A percentile compares a stretch with the other conserved stretches of the same genome.
phyloP scores from a whole-genome alignment of 169 alveolate species.

The Cryptosporidium canis region DNA sequence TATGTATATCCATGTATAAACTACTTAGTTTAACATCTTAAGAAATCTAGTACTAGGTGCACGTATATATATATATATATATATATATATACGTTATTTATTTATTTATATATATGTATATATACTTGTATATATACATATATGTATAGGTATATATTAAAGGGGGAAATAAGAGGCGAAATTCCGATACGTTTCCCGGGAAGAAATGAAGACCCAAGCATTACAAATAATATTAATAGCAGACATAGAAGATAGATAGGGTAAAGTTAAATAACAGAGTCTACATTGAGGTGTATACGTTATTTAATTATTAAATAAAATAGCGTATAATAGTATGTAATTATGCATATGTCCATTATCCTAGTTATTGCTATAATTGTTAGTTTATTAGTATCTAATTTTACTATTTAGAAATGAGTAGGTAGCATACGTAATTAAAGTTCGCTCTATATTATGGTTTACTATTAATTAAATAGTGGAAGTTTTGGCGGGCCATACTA shows the following conservation, averaged over 20 bases:
- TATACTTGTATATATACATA: not conserved
- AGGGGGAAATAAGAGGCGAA: too few relatives aligned
- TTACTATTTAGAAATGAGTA: not conserved
- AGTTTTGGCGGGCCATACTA: not conserved
- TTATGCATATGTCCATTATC: not conserved
- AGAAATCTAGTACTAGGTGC: not conserved
- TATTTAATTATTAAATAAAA: not conserved
- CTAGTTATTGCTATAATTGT: not conserved
- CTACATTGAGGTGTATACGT: not conserved
- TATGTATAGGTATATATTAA: too few relatives aligned
- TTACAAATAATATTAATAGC: not conserved
- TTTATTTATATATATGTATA: not conserved
- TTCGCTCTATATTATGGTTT: not conserved
- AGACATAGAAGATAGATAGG: not conserved
- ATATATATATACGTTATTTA: not conserved
- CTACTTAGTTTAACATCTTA: not conserved
- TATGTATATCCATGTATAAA: not conserved
- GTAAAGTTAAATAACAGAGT: not conserved
- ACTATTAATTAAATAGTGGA: not conserved
- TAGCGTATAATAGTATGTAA: not conserved
- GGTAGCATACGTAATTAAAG: not conserved
- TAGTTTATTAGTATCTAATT: not conserved
- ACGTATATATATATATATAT: not conserved
- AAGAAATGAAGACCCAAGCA: too few relatives aligned
- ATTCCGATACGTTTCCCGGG: too few relatives aligned